phyloP scores from a whole-genome alignment of 2,329 filamentous ascomycete species.

The Parascedosporium putredinis region DNA sequence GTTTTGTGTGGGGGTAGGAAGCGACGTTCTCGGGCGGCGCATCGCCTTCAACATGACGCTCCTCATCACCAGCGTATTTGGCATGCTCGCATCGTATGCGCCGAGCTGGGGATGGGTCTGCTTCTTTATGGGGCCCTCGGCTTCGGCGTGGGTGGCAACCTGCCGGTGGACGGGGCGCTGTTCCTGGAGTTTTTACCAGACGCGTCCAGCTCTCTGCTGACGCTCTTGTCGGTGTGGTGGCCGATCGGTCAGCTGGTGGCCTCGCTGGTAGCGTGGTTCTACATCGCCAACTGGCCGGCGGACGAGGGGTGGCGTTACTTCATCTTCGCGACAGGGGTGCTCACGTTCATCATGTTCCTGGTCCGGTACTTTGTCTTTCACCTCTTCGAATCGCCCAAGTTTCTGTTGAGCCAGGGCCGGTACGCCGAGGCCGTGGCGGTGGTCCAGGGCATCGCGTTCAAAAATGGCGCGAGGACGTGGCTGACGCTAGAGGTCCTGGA shows the following conservation, averaged over 20 bases:
- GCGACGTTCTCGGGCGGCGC: slow-evolving; percentile 68
- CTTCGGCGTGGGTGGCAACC: slow-evolving; percentile 63
- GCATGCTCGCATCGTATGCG: slow-evolving; percentile 57
- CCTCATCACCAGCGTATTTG: slow-evolving; percentile 64
- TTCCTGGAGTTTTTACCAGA: slow-evolving; percentile 79
- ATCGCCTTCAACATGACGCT: slow-evolving; percentile 75
- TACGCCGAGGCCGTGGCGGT: slow-evolving; percentile 72
- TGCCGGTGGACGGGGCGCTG: slow-evolving; percentile 69
- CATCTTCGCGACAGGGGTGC: slow-evolving; percentile 57
- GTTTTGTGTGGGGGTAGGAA: slow-evolving; percentile 73
- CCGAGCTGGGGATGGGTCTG: slow-evolving; percentile 58
- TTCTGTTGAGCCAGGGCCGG: slow-evolving; percentile 63
- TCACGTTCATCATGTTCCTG: slow-evolving; percentile 69
- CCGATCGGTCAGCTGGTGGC: slow-evolving; percentile 69
- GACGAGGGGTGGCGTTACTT: slow-evolving; percentile 71
- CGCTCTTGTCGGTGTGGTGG: slow-evolving; percentile 80
- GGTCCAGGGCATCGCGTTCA: slow-evolving; percentile 65
- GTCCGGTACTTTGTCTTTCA: slow-evolving; percentile 71
- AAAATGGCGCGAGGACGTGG: slow-evolving; percentile 62
- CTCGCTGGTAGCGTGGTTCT: slow-evolving; percentile 64
- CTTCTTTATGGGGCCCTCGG: slow-evolving; percentile 51
- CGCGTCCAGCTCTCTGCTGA: slow-evolving; percentile 62
- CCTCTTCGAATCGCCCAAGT: slow-evolving; percentile 79
- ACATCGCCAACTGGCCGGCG: slow-evolving; percentile 57
- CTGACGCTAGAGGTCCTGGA: slow-evolving; percentile 61